phyloP scores from a whole-genome alignment of 192 early-diverging fungal genomes.

The Linnemannia zychae region DNA sequence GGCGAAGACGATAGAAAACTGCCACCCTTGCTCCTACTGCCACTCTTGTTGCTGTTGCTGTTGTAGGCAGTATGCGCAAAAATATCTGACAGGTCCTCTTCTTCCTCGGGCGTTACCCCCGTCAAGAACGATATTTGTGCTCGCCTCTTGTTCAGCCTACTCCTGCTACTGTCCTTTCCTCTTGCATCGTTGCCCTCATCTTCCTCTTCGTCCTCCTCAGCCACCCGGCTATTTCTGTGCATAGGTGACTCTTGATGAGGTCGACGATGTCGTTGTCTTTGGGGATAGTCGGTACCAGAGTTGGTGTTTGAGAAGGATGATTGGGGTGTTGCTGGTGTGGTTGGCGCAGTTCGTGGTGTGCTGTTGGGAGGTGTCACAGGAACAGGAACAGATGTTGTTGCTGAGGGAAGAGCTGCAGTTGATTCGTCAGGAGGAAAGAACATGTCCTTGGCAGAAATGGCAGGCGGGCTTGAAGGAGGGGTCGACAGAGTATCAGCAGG shows the following conservation, averaged over 20 bases:
- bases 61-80: background rate
- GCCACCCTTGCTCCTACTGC: background rate
- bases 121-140: constrained; percentile 37
- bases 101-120: constrained; percentile 7
- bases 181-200: background rate
- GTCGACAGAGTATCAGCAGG: constrained; percentile 17
- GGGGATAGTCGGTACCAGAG: background rate
- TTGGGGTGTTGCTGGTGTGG: background rate
- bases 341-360: background rate
- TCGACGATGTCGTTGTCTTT: constrained; percentile 1
- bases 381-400: background rate
- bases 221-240: constrained; percentile 1
- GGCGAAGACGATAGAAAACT: background rate
- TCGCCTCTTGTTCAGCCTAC: background rate
- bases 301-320: background rate
- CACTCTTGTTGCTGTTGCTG: background rate
- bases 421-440: background rate
- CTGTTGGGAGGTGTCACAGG: background rate
- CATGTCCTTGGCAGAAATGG: background rate
- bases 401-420: background rate
- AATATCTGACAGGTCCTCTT: constrained; percentile 16
- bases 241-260: constrained; percentile 11
- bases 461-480: constrained; percentile 22
- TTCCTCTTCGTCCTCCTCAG: background rate
- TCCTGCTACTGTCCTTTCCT: background rate